Evolutionary conservation across 495 filamentous ascomycete species (phyloP).

Genomic region (Talaromyces thailandensis): DNA sequence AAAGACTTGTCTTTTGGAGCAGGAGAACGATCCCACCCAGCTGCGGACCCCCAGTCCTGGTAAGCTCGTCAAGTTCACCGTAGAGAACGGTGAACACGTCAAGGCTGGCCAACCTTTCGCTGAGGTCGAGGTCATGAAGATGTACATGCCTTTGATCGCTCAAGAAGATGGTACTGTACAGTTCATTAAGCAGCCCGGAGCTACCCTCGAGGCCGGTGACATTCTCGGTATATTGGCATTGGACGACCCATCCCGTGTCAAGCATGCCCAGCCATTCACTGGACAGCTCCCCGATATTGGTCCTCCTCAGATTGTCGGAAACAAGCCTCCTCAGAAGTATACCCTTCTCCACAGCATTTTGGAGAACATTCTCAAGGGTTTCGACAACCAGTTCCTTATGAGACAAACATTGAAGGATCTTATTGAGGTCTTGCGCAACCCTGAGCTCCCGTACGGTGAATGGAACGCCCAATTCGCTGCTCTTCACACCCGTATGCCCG

Average conservation of each 20-base stretch:
- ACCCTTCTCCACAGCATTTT: constrained; percentile 66
- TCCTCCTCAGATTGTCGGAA: constrained; percentile 74
- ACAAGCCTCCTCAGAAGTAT: constrained; percentile 87
- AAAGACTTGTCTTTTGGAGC: constrained; percentile 96
- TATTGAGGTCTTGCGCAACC: constrained; percentile 78
- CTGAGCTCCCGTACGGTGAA: constrained; percentile 90
- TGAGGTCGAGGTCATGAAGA: constrained; percentile 99
- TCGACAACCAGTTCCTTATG: constrained; percentile 98
- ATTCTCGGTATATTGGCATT: constrained; percentile 96
- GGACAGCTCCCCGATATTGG: constrained; percentile 86
- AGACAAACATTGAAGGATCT: constrained; percentile 77
- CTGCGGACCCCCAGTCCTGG: constrained; percentile 89
- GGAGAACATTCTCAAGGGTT: constrained; percentile 83
- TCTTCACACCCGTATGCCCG: constrained; percentile 90
- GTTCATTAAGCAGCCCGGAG: constrained; percentile 97
- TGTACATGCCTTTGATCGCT: constrained; percentile 99
- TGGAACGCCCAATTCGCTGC: constrained; percentile 93
- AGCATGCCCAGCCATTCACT: constrained; percentile 94
- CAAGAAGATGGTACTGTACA: constrained; percentile 96
- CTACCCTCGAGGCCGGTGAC: constrained; percentile 95
- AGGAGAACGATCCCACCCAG: constrained; percentile 98
- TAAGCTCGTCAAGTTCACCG: constrained; percentile 97
- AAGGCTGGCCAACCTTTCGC: constrained; percentile 89
- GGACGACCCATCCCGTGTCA: constrained; percentile 92
- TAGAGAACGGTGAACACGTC: constrained; percentile 94